phyloP scores from a whole-genome alignment of 169 alveolate species.

The Theileria luwenshuni region DNA sequence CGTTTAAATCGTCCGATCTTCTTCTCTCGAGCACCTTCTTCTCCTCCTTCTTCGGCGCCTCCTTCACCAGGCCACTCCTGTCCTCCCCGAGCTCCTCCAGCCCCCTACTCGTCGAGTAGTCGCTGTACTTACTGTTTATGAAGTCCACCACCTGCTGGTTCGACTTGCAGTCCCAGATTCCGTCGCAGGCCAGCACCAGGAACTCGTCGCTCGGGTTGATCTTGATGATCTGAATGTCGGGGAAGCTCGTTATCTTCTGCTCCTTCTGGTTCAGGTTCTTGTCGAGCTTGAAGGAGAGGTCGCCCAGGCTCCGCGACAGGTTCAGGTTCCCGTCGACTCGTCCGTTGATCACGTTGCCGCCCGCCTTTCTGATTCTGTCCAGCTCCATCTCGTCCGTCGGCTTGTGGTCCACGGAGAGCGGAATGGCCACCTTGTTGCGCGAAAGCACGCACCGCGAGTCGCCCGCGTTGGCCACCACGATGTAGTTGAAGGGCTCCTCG shows the following conservation, averaged over 20 bases:
- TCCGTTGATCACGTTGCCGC: slow-evolving; percentile 94
- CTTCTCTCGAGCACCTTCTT: slow-evolving; percentile 10
- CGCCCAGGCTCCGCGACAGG: slow-evolving; percentile 97
- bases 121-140: slow-evolving; percentile 26
- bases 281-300: slow-evolving; percentile 92
- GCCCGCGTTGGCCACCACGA: slow-evolving; percentile 98
- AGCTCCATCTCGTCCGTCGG: slow-evolving; percentile 94
- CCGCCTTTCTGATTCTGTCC: slow-evolving; percentile 90
- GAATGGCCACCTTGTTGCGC: slow-evolving; percentile 89
- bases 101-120: too few relatives aligned
- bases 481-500: slow-evolving; percentile 71
- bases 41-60: slow-evolving; percentile 2
- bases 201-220: slow-evolving; percentile 89
- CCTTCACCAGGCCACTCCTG: slow-evolving; percentile 35
- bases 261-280: slow-evolving; percentile 84
- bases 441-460: slow-evolving; percentile 97
- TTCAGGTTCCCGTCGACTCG: slow-evolving; percentile 95
- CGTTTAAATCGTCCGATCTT: neutral
- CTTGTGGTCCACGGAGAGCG: slow-evolving; percentile 96
- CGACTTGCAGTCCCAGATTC: slow-evolving; percentile 96
- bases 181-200: slow-evolving; percentile 98
- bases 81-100: slow-evolving; percentile 50
- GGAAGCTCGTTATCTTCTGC: slow-evolving; percentile 92
- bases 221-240: slow-evolving; percentile 89
- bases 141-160: slow-evolving; percentile 91